A percentile compares a stretch with the other conserved stretches of the same genome.
Evolutionary conservation across 2,329 filamentous ascomycete genomes (phyloP).

Genomic region (Phialophora verrucosa): DNA sequence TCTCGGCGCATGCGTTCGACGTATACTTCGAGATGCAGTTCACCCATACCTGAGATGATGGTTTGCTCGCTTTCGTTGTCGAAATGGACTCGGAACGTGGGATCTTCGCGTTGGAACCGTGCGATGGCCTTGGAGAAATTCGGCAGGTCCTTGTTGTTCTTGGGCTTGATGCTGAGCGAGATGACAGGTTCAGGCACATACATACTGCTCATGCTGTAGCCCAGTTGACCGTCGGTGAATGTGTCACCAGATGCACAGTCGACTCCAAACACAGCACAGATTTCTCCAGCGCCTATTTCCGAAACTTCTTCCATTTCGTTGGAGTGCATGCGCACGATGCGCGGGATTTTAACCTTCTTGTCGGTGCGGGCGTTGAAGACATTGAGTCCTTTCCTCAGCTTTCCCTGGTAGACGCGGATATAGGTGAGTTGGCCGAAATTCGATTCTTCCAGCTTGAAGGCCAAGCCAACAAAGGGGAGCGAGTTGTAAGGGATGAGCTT

Average conservation of each 20-base stretch:
- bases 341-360: conserved; percentile 95
- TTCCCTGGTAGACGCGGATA: conserved; percentile 96
- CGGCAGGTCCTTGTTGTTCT: conserved; percentile 85
- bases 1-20: conserved; percentile 95
- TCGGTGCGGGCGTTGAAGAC: conserved; percentile 92
- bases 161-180: conserved; percentile 95
- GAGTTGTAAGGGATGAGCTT: conserved; percentile 92
- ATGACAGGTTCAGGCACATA: conserved; percentile 96
- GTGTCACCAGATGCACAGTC: conserved; percentile 98
- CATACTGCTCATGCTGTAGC: conserved; percentile 98
- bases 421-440: conserved; percentile 98
- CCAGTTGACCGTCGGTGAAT: conserved; percentile 90
- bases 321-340: conserved; percentile 98
- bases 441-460: conserved; percentile 98
- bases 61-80: conserved; percentile 93
- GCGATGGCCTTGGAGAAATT: conserved; percentile 99
- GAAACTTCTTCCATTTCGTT: conserved; percentile 98
- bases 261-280: conserved; percentile 97
- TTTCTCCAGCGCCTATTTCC: conserved; percentile 94
- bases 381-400: conserved; percentile 82
- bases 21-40: conserved; percentile 95
- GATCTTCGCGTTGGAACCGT: conserved; percentile 97
- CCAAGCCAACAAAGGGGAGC: conserved; percentile 90
- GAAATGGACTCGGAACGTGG: conserved; percentile 93
- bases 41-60: conserved; percentile 98